Evolutionary conservation across 257 asterid species (phyloP).

Genomic region (Solanum arcanum): DNA sequence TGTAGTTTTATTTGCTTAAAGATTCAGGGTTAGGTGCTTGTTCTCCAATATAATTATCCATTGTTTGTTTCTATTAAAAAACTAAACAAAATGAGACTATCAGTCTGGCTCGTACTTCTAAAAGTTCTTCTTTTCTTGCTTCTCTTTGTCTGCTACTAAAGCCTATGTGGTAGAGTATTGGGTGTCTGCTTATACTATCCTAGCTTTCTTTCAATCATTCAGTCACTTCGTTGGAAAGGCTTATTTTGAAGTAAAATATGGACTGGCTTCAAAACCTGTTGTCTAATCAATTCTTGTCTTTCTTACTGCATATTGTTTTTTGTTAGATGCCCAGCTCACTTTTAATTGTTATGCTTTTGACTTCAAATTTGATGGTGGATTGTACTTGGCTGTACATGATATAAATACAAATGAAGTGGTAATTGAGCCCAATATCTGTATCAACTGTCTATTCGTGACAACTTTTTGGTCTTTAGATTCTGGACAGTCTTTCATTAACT

Average conservation of each 20-base stretch:
- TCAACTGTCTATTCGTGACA: background rate
- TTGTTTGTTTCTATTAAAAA: background rate
- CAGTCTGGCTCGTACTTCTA: background rate
- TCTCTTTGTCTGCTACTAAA: background rate
- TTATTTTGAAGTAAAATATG: too few species aligned
- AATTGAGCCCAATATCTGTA: background rate
- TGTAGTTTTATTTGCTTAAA: background rate
- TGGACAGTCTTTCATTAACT: background rate
- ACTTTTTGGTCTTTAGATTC: background rate
- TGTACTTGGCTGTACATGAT: background rate
- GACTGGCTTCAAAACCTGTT: background rate
- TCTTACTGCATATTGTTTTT: background rate
- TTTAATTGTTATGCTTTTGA: background rate
- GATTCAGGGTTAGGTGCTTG: background rate
- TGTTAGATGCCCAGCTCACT: background rate
- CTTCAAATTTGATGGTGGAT: background rate
- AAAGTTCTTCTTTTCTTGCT: background rate
- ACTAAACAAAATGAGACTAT: background rate
- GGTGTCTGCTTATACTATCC: background rate
- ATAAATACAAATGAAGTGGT: background rate
- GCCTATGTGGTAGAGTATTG: background rate
- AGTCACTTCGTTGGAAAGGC: background rate
- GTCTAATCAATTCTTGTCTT: background rate
- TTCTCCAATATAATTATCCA: background rate
- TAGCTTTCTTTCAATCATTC: background rate